These are phyloP conservation scores for cucumber (Cucumis sativus) DNA, from an alignment of 306 rosid genomes.

Conservation along the genomic window Cucumber_9930_V3 NC_026661.2:21280501-21281000, in stretches of 20 bases:
- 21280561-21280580: neutral
- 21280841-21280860: conserved; percentile 78
- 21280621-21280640: neutral
- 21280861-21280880: conserved; percentile 52
- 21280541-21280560: neutral
- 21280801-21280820: conserved; percentile 7
- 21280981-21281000: neutral
- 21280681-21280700: neutral
- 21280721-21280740: neutral
- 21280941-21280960: conserved; percentile 83
- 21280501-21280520: neutral
- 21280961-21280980: conserved; percentile 96
- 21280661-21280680: neutral
- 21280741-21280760: neutral
- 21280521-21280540: neutral
- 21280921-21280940: conserved; percentile 39
- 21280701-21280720: neutral
- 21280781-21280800: neutral
- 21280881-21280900: conserved; percentile 90
- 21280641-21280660: neutral
- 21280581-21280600: too few species aligned
- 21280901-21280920: conserved; percentile 84
- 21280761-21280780: neutral
- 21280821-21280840: conserved; percentile 19
- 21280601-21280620: neutral